Evolutionary conservation across 2,329 filamentous ascomycete genomes (phyloP).

Genomic region (Fusarium torreyae): DNA sequence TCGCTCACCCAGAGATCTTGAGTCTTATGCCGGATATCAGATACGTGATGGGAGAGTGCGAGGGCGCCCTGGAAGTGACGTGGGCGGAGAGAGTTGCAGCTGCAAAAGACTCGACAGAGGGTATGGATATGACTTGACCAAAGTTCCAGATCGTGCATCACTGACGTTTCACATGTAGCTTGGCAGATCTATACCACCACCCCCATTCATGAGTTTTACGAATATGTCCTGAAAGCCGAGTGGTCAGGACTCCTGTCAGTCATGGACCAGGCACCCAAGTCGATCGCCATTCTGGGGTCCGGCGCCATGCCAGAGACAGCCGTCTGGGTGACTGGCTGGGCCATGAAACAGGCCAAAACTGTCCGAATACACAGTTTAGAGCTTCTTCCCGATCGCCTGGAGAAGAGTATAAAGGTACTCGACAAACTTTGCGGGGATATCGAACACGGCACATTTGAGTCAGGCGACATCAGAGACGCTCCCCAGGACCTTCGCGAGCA

Average conservation of each 20-base stretch:
- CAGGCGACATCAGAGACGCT: constrained; percentile 1
- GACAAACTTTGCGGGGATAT: not conserved
- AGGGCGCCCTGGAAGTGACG: constrained; percentile 1
- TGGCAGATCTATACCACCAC: not conserved
- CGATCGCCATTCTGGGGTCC: constrained; percentile 1
- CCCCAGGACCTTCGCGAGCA: not conserved
- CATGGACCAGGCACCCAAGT: not conserved
- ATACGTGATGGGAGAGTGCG: constrained; percentile 3
- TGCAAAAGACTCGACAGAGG: not conserved
- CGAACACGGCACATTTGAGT: constrained; percentile 6
- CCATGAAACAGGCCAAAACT: not conserved
- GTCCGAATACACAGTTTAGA: not conserved
- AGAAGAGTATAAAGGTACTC: constrained; percentile 1
- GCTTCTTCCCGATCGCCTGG: not conserved
- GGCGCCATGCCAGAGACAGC: constrained; percentile 5
- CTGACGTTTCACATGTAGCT: not conserved
- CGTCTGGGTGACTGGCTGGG: not conserved
- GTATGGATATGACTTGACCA: not conserved
- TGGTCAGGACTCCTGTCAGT: not conserved
- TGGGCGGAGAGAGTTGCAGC: not conserved
- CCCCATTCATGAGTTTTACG: constrained; percentile 1
- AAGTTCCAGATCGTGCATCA: not conserved
- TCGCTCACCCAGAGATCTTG: not conserved
- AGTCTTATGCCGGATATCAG: constrained; percentile 1
- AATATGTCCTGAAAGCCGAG: constrained; percentile 5